A percentile compares a stretch with the other conserved stretches of the same genome.
Evolutionary conservation across 768 basidiomycete species (phyloP).

Genomic region (Lepiota brunneoincarnata): DNA sequence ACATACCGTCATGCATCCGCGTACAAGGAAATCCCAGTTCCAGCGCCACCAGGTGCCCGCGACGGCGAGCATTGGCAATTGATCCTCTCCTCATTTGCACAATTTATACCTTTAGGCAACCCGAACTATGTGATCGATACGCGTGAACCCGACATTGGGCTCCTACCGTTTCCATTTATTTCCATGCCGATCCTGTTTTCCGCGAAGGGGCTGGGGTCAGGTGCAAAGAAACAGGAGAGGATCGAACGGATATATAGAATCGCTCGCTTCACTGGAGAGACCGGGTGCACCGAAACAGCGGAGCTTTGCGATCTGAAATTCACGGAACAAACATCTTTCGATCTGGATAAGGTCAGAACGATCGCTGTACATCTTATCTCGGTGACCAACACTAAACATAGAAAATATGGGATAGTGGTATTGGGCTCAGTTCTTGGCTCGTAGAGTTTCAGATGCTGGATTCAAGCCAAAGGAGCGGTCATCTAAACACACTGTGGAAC

Average conservation of each 20-base stretch:
- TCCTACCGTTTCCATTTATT: constrained; percentile 53
- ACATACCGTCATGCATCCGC: constrained; percentile 66
- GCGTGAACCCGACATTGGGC: constrained; percentile 38
- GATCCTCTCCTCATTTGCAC: constrained; percentile 35
- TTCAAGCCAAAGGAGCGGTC: not conserved
- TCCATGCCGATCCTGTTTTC: constrained; percentile 63
- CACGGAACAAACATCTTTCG: constrained; percentile 83
- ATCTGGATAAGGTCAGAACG: constrained; percentile 80
- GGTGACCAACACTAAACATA: constrained; percentile 37
- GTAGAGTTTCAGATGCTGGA: constrained; percentile 28
- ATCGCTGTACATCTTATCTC: constrained; percentile 10
- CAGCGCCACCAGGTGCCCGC: constrained; percentile 50
- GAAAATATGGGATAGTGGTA: constrained; percentile 98
- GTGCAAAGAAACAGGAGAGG: constrained; percentile 58
- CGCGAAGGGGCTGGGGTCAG: constrained; percentile 23
- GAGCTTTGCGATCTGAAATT: constrained; percentile 39
- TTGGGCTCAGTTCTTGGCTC: constrained; percentile 83
- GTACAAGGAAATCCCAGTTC: constrained; percentile 74
- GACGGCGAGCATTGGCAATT: constrained; percentile 67
- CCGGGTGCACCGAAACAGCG: not conserved
- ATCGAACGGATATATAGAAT: constrained; percentile 57
- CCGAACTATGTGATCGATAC: constrained; percentile 36
- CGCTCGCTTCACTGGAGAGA: constrained; percentile 16
- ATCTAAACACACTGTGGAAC: constrained; percentile 23
- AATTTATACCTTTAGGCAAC: constrained; percentile 12